Percentiles rank a stretch among this genome's conserved stretches.
phyloP scores from a whole-genome alignment of 495 filamentous ascomycete species.

The Saxophila tyrrhenica region DNA sequence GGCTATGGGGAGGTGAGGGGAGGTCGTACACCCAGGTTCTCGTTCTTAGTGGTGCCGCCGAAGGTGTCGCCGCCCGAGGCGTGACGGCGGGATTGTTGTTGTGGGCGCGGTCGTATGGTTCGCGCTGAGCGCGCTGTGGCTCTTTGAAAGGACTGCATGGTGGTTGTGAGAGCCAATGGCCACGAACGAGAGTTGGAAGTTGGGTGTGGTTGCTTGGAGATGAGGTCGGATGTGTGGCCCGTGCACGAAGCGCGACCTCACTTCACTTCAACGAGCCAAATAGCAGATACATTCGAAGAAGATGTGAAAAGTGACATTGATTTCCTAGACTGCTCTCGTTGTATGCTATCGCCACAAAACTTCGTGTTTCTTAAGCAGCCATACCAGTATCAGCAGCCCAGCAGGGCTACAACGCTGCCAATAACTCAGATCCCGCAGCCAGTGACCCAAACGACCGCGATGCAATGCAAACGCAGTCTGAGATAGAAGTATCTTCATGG shows the following conservation, averaged over 20 bases:
- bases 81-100: constrained; percentile 24
- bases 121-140: constrained; percentile 26
- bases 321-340: not conserved
- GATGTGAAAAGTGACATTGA: too few species aligned
- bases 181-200: not conserved
- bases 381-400: too few species aligned
- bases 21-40: constrained; percentile 50
- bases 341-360: too few species aligned
- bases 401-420: too few species aligned
- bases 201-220: constrained; percentile 2
- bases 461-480: too few species aligned
- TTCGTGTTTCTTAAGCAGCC: too few species aligned
- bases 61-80: constrained; percentile 21
- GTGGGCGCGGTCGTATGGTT: constrained; percentile 18
- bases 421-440: too few species aligned
- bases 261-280: constrained; percentile 1
- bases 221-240: constrained; percentile 4
- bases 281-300: too few species aligned
- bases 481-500: too few species aligned
- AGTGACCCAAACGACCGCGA: too few species aligned
- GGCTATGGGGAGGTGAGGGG: constrained; percentile 12
- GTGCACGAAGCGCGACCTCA: not conserved
- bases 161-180: constrained; percentile 12
- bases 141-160: constrained; percentile 29
- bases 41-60: constrained; percentile 34